Conservation (phyloP, 352 stramenopile species). For the Bremia lactucae region DNA sequence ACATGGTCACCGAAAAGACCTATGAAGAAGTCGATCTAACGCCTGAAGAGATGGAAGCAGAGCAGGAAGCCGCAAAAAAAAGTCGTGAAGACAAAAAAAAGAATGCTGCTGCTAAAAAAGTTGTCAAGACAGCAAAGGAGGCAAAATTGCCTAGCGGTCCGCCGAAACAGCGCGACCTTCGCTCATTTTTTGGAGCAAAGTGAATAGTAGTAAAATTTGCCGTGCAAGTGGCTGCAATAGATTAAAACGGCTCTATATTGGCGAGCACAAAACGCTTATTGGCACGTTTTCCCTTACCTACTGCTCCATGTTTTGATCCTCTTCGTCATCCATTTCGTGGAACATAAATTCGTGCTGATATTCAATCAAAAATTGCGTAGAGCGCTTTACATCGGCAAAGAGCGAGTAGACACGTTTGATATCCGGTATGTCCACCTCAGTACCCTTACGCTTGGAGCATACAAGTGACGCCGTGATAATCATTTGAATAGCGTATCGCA, state of each 20-base stretch:
- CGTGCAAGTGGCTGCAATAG: constrained; percentile 22
- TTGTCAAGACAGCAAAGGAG: constrained; percentile 37
- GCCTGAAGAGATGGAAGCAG: constrained; percentile 39
- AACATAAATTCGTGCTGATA: constrained; percentile 99
- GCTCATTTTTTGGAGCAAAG: constrained; percentile 48
- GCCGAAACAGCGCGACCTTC: constrained; percentile 57
- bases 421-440: constrained; percentile 81
- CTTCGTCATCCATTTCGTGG: constrained; percentile 83
- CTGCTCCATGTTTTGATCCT: constrained; percentile 23
- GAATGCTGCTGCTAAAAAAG: constrained; percentile 23
- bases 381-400: constrained; percentile 98
- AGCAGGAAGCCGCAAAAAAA: constrained; percentile 35
- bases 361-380: constrained; percentile 98
- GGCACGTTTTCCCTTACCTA: constrained; percentile 6
- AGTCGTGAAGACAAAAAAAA: constrained; percentile 33
- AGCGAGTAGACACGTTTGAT: constrained; percentile 94
- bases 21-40: constrained; percentile 65
- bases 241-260: constrained; percentile 12
- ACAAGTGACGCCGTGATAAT: constrained; percentile 96
- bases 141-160: constrained; percentile 33
- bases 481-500: constrained; percentile 99
- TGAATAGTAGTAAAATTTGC: constrained; percentile 8
- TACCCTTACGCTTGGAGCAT: constrained; percentile 89
- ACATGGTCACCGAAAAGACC: constrained; percentile 78
- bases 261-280: not conserved